Evolutionary conservation across 1,284 basidiomycete genomes (phyloP), one percentile per base, ranked within the genome.

Genomic region (Neolentinus lepideus): DNA sequence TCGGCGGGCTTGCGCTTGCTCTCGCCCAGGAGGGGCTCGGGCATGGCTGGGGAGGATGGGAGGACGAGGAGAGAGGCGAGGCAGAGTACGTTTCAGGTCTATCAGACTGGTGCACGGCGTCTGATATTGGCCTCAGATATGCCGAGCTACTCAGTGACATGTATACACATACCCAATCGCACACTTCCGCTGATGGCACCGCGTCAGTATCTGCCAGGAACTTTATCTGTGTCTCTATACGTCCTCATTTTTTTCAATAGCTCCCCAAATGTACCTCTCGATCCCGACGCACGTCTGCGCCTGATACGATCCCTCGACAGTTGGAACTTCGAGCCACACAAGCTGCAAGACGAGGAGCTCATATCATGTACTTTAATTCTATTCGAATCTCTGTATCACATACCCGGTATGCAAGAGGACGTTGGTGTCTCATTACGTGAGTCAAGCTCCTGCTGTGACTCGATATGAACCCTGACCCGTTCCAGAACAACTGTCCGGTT

Each of bases 311-410:
- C 78, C 0, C 75, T 96, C 9, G 83, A 88, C 59, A 78, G 75
- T 9, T 96, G 94, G 94, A 75, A 88, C 60, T 97, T 96, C 67
- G 87, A 94, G 62, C 93, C 94, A 1, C 88, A 92, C 67, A 79
- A 79, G 52, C 79, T 95, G 27, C 78, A 81, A 3, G 84, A 91
- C 54, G 85, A 88, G 54, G 90, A 96, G 66, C 76, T 93, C 14
- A 74, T 90, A n/a, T 80, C 83, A 24, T 92, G 89, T 63, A 85
- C 90, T 0, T 79, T 89, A 58, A 76, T 96, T 58, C 71, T 97
- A 19, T 96, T 90, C 59, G 85, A 88, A 65, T 76, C 77, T 21
- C 67, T 90, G 31, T 86, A 84, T 64, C 79, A 81, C 53, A 81
- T 88, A 55, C 85, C 93, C 60, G 88, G 90, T 29, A 79, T 96